phyloP scores from a whole-genome alignment of 73 alveolate genomes.

The Uronychia binucleata region DNA sequence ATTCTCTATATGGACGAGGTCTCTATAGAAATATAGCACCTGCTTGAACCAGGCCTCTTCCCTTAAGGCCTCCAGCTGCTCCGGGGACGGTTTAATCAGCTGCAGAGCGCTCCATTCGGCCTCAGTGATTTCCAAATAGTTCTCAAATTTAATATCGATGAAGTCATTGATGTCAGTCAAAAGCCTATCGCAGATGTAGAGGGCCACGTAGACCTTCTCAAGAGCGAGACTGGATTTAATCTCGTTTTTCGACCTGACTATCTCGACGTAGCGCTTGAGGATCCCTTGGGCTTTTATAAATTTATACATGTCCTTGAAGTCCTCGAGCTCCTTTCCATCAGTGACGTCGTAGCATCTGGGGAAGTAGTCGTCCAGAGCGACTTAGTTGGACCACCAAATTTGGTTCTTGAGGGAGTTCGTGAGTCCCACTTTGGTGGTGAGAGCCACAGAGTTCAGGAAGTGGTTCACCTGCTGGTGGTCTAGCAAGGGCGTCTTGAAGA shows the following conservation, averaged over 20 bases:
- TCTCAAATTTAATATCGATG: conserved; percentile 25
- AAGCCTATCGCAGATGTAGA: conserved; percentile 22
- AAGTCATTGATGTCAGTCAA: conserved; percentile 42
- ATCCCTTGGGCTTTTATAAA: conserved; percentile 9
- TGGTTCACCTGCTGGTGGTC: conserved; percentile 75
- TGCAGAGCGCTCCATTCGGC: conserved; percentile 32
- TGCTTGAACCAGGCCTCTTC: neutral
- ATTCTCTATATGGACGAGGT: neutral
- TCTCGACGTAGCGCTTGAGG: conserved; percentile 1
- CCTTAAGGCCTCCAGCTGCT: neutral
- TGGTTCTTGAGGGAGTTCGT: conserved; percentile 69
- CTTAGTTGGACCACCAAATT: conserved; percentile 51
- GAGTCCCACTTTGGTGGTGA: conserved; percentile 81
- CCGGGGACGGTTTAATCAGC: neutral
- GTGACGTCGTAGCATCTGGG: conserved; percentile 84
- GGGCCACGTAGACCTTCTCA: conserved; percentile 25
- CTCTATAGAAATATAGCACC: neutral
- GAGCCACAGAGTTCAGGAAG: conserved; percentile 62
- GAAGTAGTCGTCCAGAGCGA: conserved; percentile 72
- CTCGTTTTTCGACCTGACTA: neutral
- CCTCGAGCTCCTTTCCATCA: conserved; percentile 71
- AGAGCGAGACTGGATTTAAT: neutral
- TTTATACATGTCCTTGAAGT: conserved; percentile 47
- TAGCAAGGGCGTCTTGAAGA: neutral
- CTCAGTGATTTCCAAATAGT: conserved; percentile 18